Base-by-base conservation (phyloP, 129 eudicot species). In the Helianthus tuberosus region DNA sequence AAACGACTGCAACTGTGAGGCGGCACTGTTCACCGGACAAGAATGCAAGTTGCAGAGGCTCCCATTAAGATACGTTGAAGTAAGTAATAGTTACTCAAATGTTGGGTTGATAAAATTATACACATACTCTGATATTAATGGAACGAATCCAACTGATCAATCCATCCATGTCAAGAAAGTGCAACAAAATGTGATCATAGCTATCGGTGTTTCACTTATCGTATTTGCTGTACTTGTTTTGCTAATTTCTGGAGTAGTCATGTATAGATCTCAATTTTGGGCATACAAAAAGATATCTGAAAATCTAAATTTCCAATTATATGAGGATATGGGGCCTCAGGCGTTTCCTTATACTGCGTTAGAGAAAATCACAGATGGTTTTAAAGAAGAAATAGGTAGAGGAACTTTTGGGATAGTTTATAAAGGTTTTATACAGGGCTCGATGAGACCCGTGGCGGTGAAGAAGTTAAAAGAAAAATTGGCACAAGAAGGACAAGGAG, bases 351-450 rank as follows among this genome's bases (percentile, higher is more conserved):
- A 84, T 54, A 75, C 44, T 14, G 88, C 77, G 55, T 25, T 84
- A 54, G 77, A 17, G 36, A 51, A 52, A 32, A 80, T 54, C 17
- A 80, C 85, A 5, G 68, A 73, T 65, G 73, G 51, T 49, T 84
- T 84, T 62, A 64, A 61, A 25, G 85, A 80, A 53, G 82, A 75
- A 39, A 8, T 84, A 9, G 88, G 88, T 1, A 80, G 82, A 53
- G 85, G 88, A 35, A 65, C 88, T 2, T 85, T 72, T 32, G 89
- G 89, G 41, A 65, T 78, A 7, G 85, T 84, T 39, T 84, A 67
- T 39, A 84, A 80, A 74, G 88, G 88, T 4, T 17, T 57, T 8
- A 38, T 84, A 13, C 46, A 66, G 49, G 70, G 43, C 58, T 58
- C 68, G 17, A 72, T 41, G 50, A 72, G 78, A 44, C 29, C 47